Evolutionary conservation across 345 rosid species (phyloP).

Genomic region (Melaleuca quinquenervia): DNA sequence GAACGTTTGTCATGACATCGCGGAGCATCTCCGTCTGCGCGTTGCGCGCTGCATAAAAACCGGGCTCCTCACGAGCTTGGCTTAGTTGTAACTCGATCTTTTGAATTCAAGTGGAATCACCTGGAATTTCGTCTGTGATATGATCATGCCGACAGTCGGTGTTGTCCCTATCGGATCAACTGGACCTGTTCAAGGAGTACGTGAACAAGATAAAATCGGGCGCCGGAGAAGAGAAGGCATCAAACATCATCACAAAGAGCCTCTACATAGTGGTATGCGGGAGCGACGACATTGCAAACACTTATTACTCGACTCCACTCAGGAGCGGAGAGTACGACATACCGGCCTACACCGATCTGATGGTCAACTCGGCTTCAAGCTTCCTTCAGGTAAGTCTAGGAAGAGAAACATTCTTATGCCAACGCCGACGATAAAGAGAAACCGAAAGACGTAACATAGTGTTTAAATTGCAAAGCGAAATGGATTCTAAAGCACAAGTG

Average conservation of each 20-base stretch:
- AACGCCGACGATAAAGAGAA: background rate
- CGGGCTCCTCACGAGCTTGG: background rate
- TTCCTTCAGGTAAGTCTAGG: conserved; percentile 24
- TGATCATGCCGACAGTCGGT: conserved; percentile 13
- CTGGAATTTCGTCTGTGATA: background rate
- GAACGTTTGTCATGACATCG: background rate
- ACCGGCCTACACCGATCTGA: conserved; percentile 32
- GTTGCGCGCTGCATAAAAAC: background rate
- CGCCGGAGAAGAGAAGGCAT: conserved; percentile 13
- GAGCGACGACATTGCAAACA: conserved; percentile 24
- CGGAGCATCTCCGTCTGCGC: background rate
- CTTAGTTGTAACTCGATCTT: background rate
- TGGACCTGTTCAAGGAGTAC: conserved; percentile 22
- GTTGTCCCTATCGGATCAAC: conserved; percentile 34
- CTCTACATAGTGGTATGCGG: conserved; percentile 7
- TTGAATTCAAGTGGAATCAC: background rate
- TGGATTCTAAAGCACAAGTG: background rate
- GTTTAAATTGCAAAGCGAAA: background rate
- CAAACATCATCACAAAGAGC: conserved; percentile 6
- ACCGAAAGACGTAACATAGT: background rate
- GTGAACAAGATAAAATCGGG: conserved; percentile 8
- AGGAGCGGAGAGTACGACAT: conserved; percentile 16
- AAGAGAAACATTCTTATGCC: background rate
- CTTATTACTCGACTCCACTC: conserved; percentile 15
- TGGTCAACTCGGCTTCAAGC: conserved; percentile 19